Percentiles rank a stretch among this genome's conserved stretches.
phyloP scores from a whole-genome alignment of 1,139 yeast genomes.

The Taphrina deformans region DNA sequence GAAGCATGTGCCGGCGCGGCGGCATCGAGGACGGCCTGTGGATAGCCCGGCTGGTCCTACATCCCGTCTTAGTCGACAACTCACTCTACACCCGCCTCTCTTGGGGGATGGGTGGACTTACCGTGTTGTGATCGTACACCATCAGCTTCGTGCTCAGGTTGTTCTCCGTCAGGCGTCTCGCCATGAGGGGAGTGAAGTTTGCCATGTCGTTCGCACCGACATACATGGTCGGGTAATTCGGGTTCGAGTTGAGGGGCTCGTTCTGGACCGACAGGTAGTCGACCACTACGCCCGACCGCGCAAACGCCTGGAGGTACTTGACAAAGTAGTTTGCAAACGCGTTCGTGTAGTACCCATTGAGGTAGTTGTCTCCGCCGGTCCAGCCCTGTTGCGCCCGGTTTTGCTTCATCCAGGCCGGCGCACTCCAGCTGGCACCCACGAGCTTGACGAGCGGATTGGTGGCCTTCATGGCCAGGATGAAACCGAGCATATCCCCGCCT shows the following conservation, averaged over 20 bases:
- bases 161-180: not conserved
- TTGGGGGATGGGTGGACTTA: not conserved
- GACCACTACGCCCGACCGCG: not conserved
- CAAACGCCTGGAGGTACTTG: not conserved
- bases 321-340: slow-evolving; percentile 2
- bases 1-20: not conserved
- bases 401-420: slow-evolving; percentile 4
- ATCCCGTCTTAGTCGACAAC: not conserved
- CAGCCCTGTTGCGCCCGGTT: not conserved
- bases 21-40: not conserved
- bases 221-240: slow-evolving; percentile 5
- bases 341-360: not conserved
- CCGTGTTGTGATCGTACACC: slow-evolving; percentile 7
- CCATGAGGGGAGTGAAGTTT: not conserved
- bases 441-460: not conserved
- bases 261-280: slow-evolving; percentile 2
- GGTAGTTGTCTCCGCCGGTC: not conserved
- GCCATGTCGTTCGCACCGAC: not conserved
- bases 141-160: not conserved
- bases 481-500: not conserved
- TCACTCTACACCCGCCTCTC: no score
- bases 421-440: not conserved
- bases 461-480: not conserved
- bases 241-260: not conserved
- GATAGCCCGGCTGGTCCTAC: slow-evolving; percentile 5